Evolutionary conservation across 2,329 filamentous ascomycete species (phyloP), one percentile per base, ranked within the genome.

Genomic region (Endoconidiophora polonica): DNA sequence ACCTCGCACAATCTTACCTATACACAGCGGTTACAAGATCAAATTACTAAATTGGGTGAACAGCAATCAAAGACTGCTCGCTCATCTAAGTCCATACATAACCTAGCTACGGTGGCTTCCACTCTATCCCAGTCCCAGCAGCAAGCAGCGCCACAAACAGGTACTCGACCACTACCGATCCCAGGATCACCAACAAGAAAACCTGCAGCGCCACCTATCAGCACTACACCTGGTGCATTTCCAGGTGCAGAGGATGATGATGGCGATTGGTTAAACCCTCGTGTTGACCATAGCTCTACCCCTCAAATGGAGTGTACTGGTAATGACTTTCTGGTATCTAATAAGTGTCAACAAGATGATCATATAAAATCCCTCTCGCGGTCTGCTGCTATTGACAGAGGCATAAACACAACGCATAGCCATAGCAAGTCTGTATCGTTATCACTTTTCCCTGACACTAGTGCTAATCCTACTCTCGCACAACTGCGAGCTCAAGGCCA

Each of bases 21-120:
- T n/a, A 94, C 91, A 0, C 88, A 96, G 62, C 74, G 85, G 41
- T 70, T 98, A 14, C 87, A 94, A 56, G 90, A 96, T 58, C 86
- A 88, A 58, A 96, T 98, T 58, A 94, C 80, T 59, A 74, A 75
- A 66, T 66, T 81, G 46, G 76, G 77, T 14, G 75, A 81, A 56
- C 69, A 70, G 0, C 74, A 77, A 52, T 62, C 71, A 4, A 68
- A 64, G 42, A 65, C 66, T 45, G 60, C 66, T 16, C 66, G 71
- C 37, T 62, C 66, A 14, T 69, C 72, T 1, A 76, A 74, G 54
- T 70, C 68, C 1, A 63, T 69, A 6, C 62, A 67, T 2, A 66
- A 62, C 53, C 55, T 64, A 12, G 56, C 62, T 24, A 42, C 53
- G 33, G 36, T 26, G 6, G 39, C 22, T 16, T 20, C 10, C 7